phyloP scores from a whole-genome alignment of 106 monocot species.

The Cymbidium sinense region DNA sequence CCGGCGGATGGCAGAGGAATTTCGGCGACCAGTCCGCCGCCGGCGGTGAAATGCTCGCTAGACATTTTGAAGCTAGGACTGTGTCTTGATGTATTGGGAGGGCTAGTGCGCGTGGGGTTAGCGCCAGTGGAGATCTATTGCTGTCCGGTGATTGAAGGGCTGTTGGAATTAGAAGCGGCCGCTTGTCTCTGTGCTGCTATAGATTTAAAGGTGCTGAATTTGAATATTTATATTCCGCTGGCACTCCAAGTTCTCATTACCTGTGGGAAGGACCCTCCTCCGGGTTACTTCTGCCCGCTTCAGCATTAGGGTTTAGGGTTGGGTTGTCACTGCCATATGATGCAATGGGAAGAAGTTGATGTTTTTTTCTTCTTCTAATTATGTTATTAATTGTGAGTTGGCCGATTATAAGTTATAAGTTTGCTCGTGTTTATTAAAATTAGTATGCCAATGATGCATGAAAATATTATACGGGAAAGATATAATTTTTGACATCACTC shows the following conservation, averaged over 20 bases:
- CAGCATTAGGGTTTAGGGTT: background rate
- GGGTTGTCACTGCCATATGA: too few species aligned
- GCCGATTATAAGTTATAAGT: too few species aligned
- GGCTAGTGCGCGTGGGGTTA: slow-evolving; percentile 26
- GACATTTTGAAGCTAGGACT: slow-evolving; percentile 34
- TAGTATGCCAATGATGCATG: too few species aligned
- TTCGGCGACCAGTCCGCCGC: background rate
- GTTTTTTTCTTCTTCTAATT: too few species aligned
- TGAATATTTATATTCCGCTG: slow-evolving; percentile 17
- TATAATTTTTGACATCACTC: too few species aligned
- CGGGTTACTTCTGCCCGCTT: slow-evolving; percentile 14
- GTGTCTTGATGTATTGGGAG: slow-evolving; percentile 40
- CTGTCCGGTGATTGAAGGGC: slow-evolving; percentile 10
- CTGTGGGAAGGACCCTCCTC: slow-evolving; percentile 15
- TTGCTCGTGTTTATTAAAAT: too few species aligned
- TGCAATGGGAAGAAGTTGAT: too few species aligned
- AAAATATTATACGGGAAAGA: too few species aligned
- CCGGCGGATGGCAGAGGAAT: background rate
- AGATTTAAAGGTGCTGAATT: slow-evolving; percentile 6
- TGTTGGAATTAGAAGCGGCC: slow-evolving; percentile 14
- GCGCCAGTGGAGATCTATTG: slow-evolving; percentile 14
- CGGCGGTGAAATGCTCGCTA: slow-evolving; percentile 23
- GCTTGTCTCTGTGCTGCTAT: slow-evolving; percentile 19
- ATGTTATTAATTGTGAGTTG: too few species aligned
- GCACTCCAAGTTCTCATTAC: slow-evolving; percentile 10